Evolutionary conservation across 495 filamentous ascomycete species (phyloP), one percentile per base, ranked within the genome.

Genomic region (Podospora pseudoanserina): DNA sequence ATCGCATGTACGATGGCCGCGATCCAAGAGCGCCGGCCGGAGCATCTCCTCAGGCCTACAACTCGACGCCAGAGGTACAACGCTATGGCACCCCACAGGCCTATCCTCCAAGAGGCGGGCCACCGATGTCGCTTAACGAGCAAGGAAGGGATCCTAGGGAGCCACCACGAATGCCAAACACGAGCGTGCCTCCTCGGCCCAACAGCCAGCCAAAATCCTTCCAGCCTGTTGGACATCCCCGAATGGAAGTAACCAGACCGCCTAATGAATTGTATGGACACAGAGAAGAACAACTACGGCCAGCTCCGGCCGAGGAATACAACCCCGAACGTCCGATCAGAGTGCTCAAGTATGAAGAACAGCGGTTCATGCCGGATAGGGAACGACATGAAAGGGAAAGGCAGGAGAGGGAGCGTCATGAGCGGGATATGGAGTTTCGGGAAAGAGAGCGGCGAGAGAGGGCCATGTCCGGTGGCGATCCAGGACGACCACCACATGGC

Each of bases 11-110:
- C 70, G 84, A 86, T 18, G 64, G 71, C 13, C 75, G 83, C 18
- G 82, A 84, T 65, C 79, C 79, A 66, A 78, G 81, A 73, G 81
- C 74, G 30, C 79, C 73, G 65, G 72, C 78, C 19, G 83, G 78
- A 63, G 84, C 77, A 49, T 83, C 80, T 61, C 86, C 83, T 20
- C 76, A 73, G 69, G 81, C 74, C 56, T 75, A 76, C 70, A 81
- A 80, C 68, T 76, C 77, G 11, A 86, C 85, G 2, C 86, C 84
- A 20, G 85, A 86, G 65, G 75, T 84, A 39, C 80, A 82, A 64
- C 79, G 83, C 69, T 88, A 86, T 75, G 79, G 85, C 23, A 83
- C 84, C 4, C 85, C 86, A 28, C 83, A 85, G 59, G 76, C 78
- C 6, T 85, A 85, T 61, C 67, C 74, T n/a, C 80, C 70, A 49